Conservation (phyloP, 306 rosid genomes). For the Clitoria ternatea region DNA sequence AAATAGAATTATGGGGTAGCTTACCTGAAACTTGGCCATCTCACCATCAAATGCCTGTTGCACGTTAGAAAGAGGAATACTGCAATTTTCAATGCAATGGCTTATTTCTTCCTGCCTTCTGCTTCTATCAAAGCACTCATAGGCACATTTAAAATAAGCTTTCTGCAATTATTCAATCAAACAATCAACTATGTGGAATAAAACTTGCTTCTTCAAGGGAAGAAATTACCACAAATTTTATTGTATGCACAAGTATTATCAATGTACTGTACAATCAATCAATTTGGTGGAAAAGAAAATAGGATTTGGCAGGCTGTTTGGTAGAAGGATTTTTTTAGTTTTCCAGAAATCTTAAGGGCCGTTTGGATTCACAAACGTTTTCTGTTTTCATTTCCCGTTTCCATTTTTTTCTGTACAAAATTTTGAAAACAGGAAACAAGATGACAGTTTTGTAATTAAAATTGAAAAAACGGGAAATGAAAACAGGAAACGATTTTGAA, state of each 20-base stretch:
- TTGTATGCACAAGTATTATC: background rate
- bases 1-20: slow-evolving; percentile 9
- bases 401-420: too few species aligned
- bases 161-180: slow-evolving; percentile 49
- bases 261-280: background rate
- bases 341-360: too few species aligned
- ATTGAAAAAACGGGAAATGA: too few species aligned
- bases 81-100: slow-evolving; percentile 74
- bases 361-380: too few species aligned
- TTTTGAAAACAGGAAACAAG: too few species aligned
- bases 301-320: too few species aligned
- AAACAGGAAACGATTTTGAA: too few species aligned
- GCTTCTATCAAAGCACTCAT: slow-evolving; percentile 86
- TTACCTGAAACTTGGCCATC: slow-evolving; percentile 91
- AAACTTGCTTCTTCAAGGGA: background rate
- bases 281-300: background rate
- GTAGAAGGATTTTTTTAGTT: too few species aligned
- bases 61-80: slow-evolving; percentile 64
- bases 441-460: too few species aligned
- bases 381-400: too few species aligned
- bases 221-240: background rate
- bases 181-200: slow-evolving; percentile 3
- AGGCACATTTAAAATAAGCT: slow-evolving; percentile 91
- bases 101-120: slow-evolving; percentile 70
- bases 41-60: slow-evolving; percentile 82